Conservation (phyloP, 2,329 filamentous ascomycete species). For the Ophiocordyceps sinensis region DNA sequence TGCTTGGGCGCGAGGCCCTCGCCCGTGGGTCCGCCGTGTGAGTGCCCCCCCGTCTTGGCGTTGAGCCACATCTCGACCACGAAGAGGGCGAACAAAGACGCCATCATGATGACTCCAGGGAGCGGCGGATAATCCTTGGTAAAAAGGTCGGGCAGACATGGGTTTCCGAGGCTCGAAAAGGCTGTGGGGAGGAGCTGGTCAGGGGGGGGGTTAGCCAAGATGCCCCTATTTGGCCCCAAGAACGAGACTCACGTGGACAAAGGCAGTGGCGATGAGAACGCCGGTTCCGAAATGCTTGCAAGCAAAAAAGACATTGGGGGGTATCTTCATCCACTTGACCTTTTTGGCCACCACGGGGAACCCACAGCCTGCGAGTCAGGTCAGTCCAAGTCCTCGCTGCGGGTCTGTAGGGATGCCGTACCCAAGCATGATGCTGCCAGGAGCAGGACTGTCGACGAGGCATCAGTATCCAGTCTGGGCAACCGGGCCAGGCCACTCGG, state of each 20-base stretch:
- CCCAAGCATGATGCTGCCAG: constrained; percentile 12
- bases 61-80: constrained; percentile 48
- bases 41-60: constrained; percentile 41
- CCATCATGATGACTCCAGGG: constrained; percentile 53
- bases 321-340: constrained; percentile 42
- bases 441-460: constrained; percentile 10
- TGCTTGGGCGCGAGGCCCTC: neutral
- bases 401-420: constrained; percentile 1
- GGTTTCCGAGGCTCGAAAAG: constrained; percentile 35
- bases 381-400: neutral
- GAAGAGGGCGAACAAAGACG: constrained; percentile 45
- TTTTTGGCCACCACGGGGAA: constrained; percentile 40
- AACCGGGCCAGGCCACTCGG: neutral
- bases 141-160: constrained; percentile 45
- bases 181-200: constrained; percentile 41
- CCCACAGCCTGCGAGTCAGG: constrained; percentile 22
- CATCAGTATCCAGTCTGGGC: neutral
- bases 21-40: constrained; percentile 41
- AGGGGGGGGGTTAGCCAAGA: neutral
- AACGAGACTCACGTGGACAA: constrained; percentile 46
- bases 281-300: constrained; percentile 57
- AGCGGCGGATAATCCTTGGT: constrained; percentile 44
- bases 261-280: constrained; percentile 58
- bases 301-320: constrained; percentile 41
- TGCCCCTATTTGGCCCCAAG: no score